Evolutionary conservation across 2,329 filamentous ascomycete genomes (phyloP), one percentile per base, ranked within the genome.

Genomic region (Claviceps arundinis): DNA sequence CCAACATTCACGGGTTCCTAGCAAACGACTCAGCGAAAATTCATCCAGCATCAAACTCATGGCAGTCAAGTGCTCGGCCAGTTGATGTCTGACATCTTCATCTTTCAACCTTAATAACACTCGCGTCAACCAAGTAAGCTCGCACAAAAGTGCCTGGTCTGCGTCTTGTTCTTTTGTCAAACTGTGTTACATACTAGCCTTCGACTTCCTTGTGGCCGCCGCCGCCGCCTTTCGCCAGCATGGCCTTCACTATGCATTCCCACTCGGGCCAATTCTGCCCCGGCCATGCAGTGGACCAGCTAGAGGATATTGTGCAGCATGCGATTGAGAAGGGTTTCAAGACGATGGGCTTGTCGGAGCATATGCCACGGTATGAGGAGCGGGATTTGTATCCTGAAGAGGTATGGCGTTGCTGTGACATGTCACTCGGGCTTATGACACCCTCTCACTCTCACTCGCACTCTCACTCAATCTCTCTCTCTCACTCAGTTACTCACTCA

Each of bases 161-260:
- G 30, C 30, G 30, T 4, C 30, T 30, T 30, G 30, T 30, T 30
- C 30, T 30, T 30, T 30, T 30, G 30, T 11, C 30, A 11, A 34
- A 34, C 30, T 34, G 30, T 9, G 30, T 34, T 24, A 24, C 22
- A 19, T 11, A 30, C 30, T 34, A 34, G 8, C 26, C 26, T 30
- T 30, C 26, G 26, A 30, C 8, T 30, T 30, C 26, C 26, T 22
- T 9, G 26, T 30, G 26, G 26, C 26, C 26, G 26, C 3, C 26
- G 26, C 3, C 26, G 26, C 26, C 42, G 8, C 13, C 45, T 30
- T 22, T 16, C 22, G 43, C 37, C n/a, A 14, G 14, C 42, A 97
- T 97, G 93, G 90, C 91, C 1, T 95, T 95, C 72, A 94, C 93
- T 4, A 94, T 97, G 74, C 93, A 98, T 70, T 95, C 89, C 64